Percentiles rank a stretch among this genome's conserved stretches.
Evolutionary conservation across 805 yeast species (phyloP).

Genomic region (Kazachstania martiniae): DNA sequence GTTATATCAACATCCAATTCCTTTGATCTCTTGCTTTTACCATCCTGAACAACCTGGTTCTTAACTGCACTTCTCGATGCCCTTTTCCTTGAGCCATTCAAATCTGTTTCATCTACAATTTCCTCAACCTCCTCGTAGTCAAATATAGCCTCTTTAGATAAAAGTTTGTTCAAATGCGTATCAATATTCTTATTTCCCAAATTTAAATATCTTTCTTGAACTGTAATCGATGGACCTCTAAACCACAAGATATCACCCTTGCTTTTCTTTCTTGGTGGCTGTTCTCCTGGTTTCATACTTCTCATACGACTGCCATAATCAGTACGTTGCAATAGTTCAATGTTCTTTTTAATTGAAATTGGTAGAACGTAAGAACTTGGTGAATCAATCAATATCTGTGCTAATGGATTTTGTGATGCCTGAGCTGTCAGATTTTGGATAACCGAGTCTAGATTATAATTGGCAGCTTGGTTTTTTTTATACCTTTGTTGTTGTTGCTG

Average conservation of each 20-base stretch:
- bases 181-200: constrained; percentile 11
- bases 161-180: constrained; percentile 3
- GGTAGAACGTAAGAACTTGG: constrained; percentile 25
- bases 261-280: constrained; percentile 13
- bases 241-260: constrained; percentile 50
- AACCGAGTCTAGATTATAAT: constrained; percentile 16
- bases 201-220: constrained; percentile 32
- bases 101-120: constrained; percentile 3
- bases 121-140: constrained; percentile 21
- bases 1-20: constrained; percentile 5
- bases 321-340: constrained; percentile 28
- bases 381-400: constrained; percentile 19
- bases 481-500: constrained; percentile 15
- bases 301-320: constrained; percentile 23
- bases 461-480: constrained; percentile 12
- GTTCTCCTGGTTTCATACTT: constrained; percentile 12
- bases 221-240: constrained; percentile 51
- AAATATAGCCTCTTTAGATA: constrained; percentile 5
- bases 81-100: constrained; percentile 1
- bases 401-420: constrained; percentile 15
- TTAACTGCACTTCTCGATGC: too few relatives aligned
- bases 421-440: constrained; percentile 20
- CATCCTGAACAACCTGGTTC: neutral
- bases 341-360: constrained; percentile 26
- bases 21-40: neutral